These are phyloP conservation scores for Madurella mycetomatis DNA, from an alignment of 2,329 filamentous ascomycete genomes.

Conservation along the genomic window DNA sequence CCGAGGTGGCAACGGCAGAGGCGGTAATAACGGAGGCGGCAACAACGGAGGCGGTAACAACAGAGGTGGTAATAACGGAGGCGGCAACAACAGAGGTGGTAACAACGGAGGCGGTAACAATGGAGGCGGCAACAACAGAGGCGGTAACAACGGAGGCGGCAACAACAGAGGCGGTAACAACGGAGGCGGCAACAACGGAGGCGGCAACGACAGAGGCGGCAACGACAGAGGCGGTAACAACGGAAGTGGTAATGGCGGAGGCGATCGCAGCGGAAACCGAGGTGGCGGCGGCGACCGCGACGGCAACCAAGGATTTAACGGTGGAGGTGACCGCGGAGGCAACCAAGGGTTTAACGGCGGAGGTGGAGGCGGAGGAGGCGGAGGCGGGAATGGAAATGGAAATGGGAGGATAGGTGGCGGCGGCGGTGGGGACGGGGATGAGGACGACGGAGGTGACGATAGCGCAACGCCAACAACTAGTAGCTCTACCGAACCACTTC, in stretches of 20 bases:
- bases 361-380: neutral
- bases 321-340: conserved; percentile 6
- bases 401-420: neutral
- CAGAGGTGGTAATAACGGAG: too few relatives aligned
- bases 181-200: conserved; percentile 5
- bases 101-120: neutral
- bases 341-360: conserved; percentile 6
- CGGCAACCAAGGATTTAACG: neutral
- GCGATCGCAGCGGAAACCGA: neutral
- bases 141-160: too few relatives aligned
- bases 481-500: conserved; percentile 1
- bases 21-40: neutral
- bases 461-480: conserved; percentile 1
- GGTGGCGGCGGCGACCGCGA: neutral
- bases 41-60: neutral
- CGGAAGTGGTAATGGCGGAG: neutral
- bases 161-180: too few relatives aligned
- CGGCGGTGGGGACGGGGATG: neutral
- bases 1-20: conserved; percentile 5
- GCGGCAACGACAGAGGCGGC: neutral
- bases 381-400: neutral
- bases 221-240: neutral
- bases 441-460: neutral
- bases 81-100: neutral
- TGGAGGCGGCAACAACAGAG: neutral